Evolutionary conservation across 2,329 filamentous ascomycete species (phyloP), one percentile per base, ranked within the genome.

Genomic region (Metarhizium robertsii): DNA sequence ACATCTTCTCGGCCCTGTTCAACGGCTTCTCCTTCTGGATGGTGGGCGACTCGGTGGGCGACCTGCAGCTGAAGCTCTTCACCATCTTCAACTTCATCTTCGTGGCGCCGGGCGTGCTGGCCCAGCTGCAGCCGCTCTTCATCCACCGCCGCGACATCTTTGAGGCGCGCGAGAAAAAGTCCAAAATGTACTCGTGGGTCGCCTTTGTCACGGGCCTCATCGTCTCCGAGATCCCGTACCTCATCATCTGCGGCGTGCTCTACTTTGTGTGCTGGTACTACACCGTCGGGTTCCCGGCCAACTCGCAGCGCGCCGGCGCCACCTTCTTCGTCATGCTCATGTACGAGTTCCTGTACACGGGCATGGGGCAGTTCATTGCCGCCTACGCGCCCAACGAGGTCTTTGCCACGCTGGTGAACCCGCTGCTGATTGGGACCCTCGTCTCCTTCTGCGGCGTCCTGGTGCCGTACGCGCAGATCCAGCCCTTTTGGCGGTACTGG

Each of bases 391-490:
- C 82, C 0, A 84, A 82, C 58, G 80, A 76, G 38, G 76, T 82
- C 11, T 83, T 84, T 48, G 82, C 82, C 0, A 72, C 79, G 0
- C 72, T 85, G 4, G 75, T 34, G 32, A 34, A 34, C 32, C 32
- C 32, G 32, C 32, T 34, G 32, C 32, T 34, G 7, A 7, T 34
- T 11, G 32, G 32, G 8, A 34, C 32, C 7, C 32, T 34, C 32
- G 32, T 77, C 58, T 80, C 79, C 1, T 91, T 92, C 73, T 90
- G 86, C 61, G 88, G 88, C 59, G 85, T 91, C 1, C 74, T 90
- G 5, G 87, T 90, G 0, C 86, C 87, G 0, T 88, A 85, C 59
- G 62, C 63, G 0, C 76, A 78, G 30, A 76, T 91, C 25, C 79
- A 83, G 8, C 61, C 68, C 0, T 90, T 90, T 68, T 91, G 87